These are phyloP conservation scores for Macrotyloma uniflorum DNA, from an alignment of 306 rosid genomes.

Conservation along the genomic window DNA sequence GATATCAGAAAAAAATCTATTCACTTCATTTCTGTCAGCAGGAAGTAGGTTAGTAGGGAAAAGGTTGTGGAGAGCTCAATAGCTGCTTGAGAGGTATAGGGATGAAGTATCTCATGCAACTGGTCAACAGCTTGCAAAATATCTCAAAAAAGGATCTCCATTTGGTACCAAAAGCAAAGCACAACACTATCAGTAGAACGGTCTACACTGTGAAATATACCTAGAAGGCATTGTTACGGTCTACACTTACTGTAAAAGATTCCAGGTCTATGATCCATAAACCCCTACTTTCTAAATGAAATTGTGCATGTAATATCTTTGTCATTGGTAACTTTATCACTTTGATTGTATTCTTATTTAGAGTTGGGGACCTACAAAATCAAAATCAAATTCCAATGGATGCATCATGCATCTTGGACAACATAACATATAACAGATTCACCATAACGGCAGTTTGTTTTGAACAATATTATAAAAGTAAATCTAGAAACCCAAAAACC, in stretches of 20 bases:
- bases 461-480: background rate
- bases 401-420: constrained; percentile 25
- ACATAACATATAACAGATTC: constrained; percentile 18
- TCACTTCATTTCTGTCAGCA: constrained; percentile 20
- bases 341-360: constrained; percentile 13
- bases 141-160: background rate
- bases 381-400: constrained; percentile 1
- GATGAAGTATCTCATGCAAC: constrained; percentile 23
- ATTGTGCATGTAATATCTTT: background rate
- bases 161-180: constrained; percentile 19
- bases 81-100: background rate
- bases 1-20: background rate
- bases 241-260: constrained; percentile 14
- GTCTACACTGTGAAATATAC: background rate
- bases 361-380: background rate
- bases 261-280: constrained; percentile 21
- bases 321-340: background rate
- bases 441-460: background rate
- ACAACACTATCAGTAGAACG: background rate
- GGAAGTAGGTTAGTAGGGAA: background rate
- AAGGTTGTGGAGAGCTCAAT: background rate
- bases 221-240: constrained; percentile 2
- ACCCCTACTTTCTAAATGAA: constrained; percentile 29
- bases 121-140: background rate
- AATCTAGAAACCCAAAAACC: constrained; percentile 17